Base-by-base conservation (phyloP, 75 land plant genomes). In the Cupressus sempervirens region DNA sequence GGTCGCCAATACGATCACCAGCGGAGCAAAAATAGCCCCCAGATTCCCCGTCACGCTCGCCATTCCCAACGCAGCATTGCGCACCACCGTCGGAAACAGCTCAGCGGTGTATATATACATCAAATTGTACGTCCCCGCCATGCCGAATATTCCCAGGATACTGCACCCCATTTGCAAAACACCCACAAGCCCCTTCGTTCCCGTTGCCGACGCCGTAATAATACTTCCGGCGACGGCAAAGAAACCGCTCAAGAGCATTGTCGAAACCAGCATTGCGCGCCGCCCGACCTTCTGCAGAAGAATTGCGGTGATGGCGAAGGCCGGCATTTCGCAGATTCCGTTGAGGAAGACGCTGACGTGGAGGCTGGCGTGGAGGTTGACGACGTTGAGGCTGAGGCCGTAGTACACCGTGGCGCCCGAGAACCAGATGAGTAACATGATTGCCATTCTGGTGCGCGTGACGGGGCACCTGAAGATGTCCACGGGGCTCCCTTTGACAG, bases 61-160 rank as follows among this genome's bases (percentile, higher is more conserved):
- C 35, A 94, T 83, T 12, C 99, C 99, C 15, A 97, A 84, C 10
- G 99, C 99, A 5, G 96, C 99, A 54, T 93, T 97, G 86, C 98
- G 85, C 84, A 97, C 98, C 74, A 94, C 98, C 2, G 98, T 97
- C 23, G 99, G 99, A 65, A 97, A 97, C 50, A 97, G 87, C 94
- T 97, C 98, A 38, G 89, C 76, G 35, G 96, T 92, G 88, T 97
- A 97, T 16, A 97, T 94, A 74, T 92, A 95, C 70, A 95, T 32
- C 91, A 97, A 80, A 36, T 97, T 97, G 81, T 94, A 97, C 10
- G 94, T 91, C 16, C 93, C 99, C 1, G 99, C 95, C 96, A 95
- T 94, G 26, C 94, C 97, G 82, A 97, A 97, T 20, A 97, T 94
- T 0, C 96, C 97, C 79, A 97, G 26, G 38, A 93, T 72, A 13